Evolutionary conservation across 78 protist genomes (phyloP).

Genomic region (Dictyostelium purpureum): DNA sequence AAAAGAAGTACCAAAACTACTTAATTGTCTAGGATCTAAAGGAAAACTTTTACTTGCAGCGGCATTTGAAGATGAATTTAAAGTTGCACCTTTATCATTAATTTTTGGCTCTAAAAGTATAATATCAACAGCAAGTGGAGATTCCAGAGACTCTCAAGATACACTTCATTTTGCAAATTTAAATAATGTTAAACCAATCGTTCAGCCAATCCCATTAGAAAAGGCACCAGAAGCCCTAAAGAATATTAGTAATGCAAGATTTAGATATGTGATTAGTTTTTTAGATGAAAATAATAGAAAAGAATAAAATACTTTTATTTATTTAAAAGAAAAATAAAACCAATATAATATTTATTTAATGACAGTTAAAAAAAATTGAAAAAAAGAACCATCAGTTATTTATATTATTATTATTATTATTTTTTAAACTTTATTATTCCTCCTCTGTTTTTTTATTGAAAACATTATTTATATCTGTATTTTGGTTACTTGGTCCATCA

Average conservation of each 20-base stretch:
- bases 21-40: not conserved
- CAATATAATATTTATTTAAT: too few relatives aligned
- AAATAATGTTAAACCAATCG: conserved; percentile 7
- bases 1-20: not conserved
- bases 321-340: too few relatives aligned
- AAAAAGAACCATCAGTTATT: too few relatives aligned
- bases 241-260: conserved; percentile 38
- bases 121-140: not conserved
- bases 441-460: too few relatives aligned
- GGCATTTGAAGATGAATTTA: not conserved
- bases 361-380: too few relatives aligned
- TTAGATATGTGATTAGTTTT: not conserved
- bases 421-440: too few relatives aligned
- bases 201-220: not conserved
- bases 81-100: not conserved
- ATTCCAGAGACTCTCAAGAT: conserved; percentile 13
- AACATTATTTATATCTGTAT: too few relatives aligned
- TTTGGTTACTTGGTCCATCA: too few relatives aligned
- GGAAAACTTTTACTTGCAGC: conserved; percentile 7
- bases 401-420: too few relatives aligned
- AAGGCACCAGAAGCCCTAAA: too few relatives aligned
- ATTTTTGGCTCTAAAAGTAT: not conserved
- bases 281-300: too few relatives aligned
- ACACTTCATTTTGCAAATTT: not conserved
- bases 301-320: too few relatives aligned